phyloP scores from a whole-genome alignment of 2,329 filamentous ascomycete species.

The Aspergillus sergii region DNA sequence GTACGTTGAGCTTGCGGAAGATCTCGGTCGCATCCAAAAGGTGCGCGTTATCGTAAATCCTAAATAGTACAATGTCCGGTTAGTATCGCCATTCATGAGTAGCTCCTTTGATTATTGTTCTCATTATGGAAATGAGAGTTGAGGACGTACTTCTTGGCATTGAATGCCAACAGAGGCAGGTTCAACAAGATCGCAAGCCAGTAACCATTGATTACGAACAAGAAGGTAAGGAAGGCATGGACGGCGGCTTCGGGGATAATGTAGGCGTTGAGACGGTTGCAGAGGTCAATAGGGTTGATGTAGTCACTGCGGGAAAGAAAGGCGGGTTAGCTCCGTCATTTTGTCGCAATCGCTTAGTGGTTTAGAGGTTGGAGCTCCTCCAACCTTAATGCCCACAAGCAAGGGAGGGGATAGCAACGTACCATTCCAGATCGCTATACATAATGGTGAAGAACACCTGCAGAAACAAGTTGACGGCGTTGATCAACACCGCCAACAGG shows the following conservation, averaged over 20 bases:
- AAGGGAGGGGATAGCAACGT: constrained; percentile 45
- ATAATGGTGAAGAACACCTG: constrained; percentile 99
- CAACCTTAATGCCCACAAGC: background rate
- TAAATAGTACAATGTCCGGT: constrained; percentile 43
- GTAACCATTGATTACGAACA: constrained; percentile 98
- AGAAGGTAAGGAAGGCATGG: constrained; percentile 90
- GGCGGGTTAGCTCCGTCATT: constrained; percentile 31
- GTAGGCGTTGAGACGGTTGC: constrained; percentile 99
- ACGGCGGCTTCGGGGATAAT: constrained; percentile 98
- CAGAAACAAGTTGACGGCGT: constrained; percentile 98
- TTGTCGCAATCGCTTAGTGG: constrained; percentile 11
- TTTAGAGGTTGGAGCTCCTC: background rate
- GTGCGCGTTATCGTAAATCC: constrained; percentile 96
- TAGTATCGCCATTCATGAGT: constrained; percentile 15
- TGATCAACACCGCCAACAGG: constrained; percentile 96
- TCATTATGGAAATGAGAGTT: background rate
- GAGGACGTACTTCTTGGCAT: constrained; percentile 87
- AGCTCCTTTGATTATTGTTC: background rate
- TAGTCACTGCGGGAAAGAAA: constrained; percentile 71
- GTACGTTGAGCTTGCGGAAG: constrained; percentile 97
- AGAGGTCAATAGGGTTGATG: constrained; percentile 99
- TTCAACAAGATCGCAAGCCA: constrained; percentile 94
- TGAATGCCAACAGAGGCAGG: constrained; percentile 87
- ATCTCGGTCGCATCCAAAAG: constrained; percentile 97
- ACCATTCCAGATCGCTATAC: constrained; percentile 99